Conservation (phyloP, 2,329 filamentous ascomycete species). For the Colletotrichum abscissum region DNA sequence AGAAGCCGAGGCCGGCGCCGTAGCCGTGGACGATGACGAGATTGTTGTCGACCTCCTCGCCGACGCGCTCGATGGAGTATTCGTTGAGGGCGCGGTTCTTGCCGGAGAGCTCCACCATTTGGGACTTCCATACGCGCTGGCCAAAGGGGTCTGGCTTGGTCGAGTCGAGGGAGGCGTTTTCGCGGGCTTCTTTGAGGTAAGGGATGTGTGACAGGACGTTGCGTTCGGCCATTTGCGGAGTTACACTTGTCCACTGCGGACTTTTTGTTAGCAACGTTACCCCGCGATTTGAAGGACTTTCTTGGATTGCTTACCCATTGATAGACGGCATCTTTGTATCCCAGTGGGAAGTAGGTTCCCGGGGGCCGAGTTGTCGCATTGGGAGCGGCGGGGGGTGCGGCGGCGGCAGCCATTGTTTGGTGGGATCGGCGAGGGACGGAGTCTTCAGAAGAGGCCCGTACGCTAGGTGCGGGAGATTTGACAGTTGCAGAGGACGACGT, state of each 20-base stretch:
- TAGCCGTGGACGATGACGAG: slow-evolving; percentile 98
- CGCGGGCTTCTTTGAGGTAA: slow-evolving; percentile 79
- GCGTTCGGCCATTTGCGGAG: slow-evolving; percentile 86
- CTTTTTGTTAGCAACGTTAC: slow-evolving; percentile 33
- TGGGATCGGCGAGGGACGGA: slow-evolving; percentile 26
- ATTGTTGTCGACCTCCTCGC: slow-evolving; percentile 83
- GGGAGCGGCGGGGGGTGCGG: slow-evolving; percentile 27
- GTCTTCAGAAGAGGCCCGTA: slow-evolving; percentile 22
- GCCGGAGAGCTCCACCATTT: slow-evolving; percentile 85
- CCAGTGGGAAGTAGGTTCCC: slow-evolving; percentile 78
- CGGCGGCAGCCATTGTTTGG: slow-evolving; percentile 35
- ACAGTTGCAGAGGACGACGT: slow-evolving; percentile 26
- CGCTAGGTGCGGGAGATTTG: slow-evolving; percentile 21
- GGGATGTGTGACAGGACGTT: slow-evolving; percentile 89
- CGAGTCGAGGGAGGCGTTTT: slow-evolving; percentile 63
- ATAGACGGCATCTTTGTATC: slow-evolving; percentile 89
- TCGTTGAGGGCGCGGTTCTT: slow-evolving; percentile 92
- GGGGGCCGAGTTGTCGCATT: slow-evolving; percentile 38
- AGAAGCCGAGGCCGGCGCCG: slow-evolving; percentile 94
- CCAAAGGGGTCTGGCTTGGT: slow-evolving; percentile 79
- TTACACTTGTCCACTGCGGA: slow-evolving; percentile 83
- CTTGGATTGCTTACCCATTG: slow-evolving; percentile 78
- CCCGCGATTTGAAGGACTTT: not conserved
- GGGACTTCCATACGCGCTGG: slow-evolving; percentile 85
- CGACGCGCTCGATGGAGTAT: slow-evolving; percentile 87